Evolutionary conservation across 805 yeast genomes (phyloP), one percentile per base, ranked within the genome.

Genomic region (Starmerella apicola): DNA sequence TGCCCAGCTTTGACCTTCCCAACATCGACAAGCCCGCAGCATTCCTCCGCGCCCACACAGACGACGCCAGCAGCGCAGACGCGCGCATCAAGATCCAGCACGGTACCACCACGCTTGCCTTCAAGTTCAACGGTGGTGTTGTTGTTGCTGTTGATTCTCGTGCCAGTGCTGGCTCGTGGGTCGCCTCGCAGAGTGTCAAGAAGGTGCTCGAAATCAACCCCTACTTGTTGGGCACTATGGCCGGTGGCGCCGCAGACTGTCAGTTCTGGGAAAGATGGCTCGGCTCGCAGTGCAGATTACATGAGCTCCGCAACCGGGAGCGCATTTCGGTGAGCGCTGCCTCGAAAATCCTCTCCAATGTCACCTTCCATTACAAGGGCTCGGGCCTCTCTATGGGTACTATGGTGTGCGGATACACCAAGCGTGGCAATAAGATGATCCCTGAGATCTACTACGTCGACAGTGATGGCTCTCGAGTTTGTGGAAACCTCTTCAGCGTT

Each of bases 231-330:
- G 98, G 98, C 50, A 91, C 98, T 17, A 78, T 91, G 95, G 98
- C 98, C 25, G 98, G 98, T 65, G 97, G 97, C 67, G 98, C 98
- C 36, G 97, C 97, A 24, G 98, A 91, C 65, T 91, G 98, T 70
- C 98, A 91, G 62, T 91, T 70, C 64, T 91, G 98, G 98, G 97
- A 91, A 65, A 83, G 96, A 27, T 91, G 97, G 97, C 71, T 91
- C 45, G 98, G 98, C 47, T 68, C 94, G 15, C 96, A 91, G 64
- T 88, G 97, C 67, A 71, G 98, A 56, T 65, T 91, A 54, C 94
- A 86, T 61, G 98, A 91, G 62, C 71, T 91, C 55, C 74, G 95
- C 58, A 91, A 88, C 61, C 86, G 88, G 64, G 88, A 85, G 64
- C 74, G 98, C 54, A 91, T 91, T 50, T 76, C 91, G 4, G 97